Evolutionary conservation across 1,284 basidiomycete species (phyloP).

Genomic region (Apiotrichum siamense): DNA sequence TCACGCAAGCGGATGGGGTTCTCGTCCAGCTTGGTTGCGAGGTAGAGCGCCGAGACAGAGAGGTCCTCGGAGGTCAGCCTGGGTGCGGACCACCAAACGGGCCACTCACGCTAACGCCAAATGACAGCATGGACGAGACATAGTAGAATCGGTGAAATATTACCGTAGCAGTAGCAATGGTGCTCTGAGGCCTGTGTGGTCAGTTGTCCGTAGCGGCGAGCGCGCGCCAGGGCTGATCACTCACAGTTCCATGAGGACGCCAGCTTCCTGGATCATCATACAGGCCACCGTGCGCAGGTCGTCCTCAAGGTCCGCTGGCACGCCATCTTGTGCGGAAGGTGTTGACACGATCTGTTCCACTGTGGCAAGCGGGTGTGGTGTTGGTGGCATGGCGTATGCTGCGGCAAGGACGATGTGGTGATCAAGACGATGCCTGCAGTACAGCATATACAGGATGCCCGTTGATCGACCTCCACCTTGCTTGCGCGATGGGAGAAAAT

Average conservation of each 20-base stretch:
- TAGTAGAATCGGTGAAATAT: slow-evolving; percentile 96
- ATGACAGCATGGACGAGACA: slow-evolving; percentile 88
- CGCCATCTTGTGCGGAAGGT: slow-evolving; percentile 74
- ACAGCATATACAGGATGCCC: background rate
- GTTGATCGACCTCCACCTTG: slow-evolving; percentile 3
- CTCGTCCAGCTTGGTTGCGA: slow-evolving; percentile 94
- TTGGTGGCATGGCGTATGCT: slow-evolving; percentile 5
- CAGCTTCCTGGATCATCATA: slow-evolving; percentile 90
- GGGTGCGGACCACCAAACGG: background rate
- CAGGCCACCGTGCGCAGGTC: slow-evolving; percentile 82
- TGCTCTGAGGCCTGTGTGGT: slow-evolving; percentile 94
- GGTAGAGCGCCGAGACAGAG: slow-evolving; percentile 84
- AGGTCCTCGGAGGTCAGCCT: slow-evolving; percentile 61
- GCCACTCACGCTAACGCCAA: slow-evolving; percentile 71
- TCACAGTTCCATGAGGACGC: slow-evolving; percentile 78
- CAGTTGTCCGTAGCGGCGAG: too few relatives aligned
- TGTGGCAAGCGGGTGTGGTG: slow-evolving; percentile 76
- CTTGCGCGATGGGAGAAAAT: slow-evolving; percentile 3
- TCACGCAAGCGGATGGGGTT: slow-evolving; percentile 85
- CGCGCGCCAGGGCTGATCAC: too few relatives aligned
- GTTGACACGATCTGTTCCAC: slow-evolving; percentile 68
- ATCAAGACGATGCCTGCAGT: too few relatives aligned
- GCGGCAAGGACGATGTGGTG: background rate
- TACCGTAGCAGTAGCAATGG: slow-evolving; percentile 92
- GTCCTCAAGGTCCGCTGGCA: slow-evolving; percentile 71